These are phyloP conservation scores for Dendrobium chrysotoxum DNA, from an alignment of 106 monocot species.

Conservation along the genomic window DNA sequence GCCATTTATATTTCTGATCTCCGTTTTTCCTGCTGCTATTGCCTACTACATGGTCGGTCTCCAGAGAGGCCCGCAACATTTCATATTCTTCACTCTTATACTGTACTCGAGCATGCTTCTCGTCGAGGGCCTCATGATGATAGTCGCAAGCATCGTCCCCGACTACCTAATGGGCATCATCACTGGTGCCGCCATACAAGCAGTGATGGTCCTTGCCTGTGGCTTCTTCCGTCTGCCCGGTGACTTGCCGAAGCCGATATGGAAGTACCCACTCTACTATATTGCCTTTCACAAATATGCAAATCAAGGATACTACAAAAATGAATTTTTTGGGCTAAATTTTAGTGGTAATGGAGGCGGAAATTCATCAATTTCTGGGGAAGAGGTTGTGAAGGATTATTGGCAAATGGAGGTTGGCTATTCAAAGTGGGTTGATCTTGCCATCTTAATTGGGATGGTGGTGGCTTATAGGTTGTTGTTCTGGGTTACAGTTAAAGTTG, in stretches of 20 bases:
- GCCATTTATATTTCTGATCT: conserved; percentile 51
- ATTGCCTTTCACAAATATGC: conserved; percentile 70
- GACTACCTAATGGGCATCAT: conserved; percentile 83
- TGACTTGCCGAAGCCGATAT: conserved; percentile 56
- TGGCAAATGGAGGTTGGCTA: conserved; percentile 52
- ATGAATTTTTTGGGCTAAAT: conserved; percentile 63
- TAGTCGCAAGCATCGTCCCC: conserved; percentile 72
- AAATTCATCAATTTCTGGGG: conserved; percentile 8
- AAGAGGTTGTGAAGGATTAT: conserved; percentile 23
- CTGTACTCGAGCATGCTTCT: conserved; percentile 55
- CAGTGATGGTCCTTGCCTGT: conserved; percentile 59
- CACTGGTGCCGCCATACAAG: conserved; percentile 71
- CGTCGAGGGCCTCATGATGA: conserved; percentile 88
- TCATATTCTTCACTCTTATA: conserved; percentile 47
- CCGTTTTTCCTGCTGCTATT: conserved; percentile 44
- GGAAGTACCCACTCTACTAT: conserved; percentile 68
- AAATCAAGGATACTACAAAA: conserved; percentile 67
- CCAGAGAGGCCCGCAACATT: conserved; percentile 41
- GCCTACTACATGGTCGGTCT: conserved; percentile 66
- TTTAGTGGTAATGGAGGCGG: conserved; percentile 29
- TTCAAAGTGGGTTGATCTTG: conserved; percentile 74
- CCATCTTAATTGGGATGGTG: conserved; percentile 56
- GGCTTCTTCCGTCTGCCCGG: conserved; percentile 66
- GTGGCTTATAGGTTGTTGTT: conserved; percentile 51
- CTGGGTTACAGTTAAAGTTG: conserved; percentile 31